Percentiles rank a stretch among this genome's conserved stretches.
phyloP scores from a whole-genome alignment of 805 yeast genomes.

The Myxozyma vanderwaltii region DNA sequence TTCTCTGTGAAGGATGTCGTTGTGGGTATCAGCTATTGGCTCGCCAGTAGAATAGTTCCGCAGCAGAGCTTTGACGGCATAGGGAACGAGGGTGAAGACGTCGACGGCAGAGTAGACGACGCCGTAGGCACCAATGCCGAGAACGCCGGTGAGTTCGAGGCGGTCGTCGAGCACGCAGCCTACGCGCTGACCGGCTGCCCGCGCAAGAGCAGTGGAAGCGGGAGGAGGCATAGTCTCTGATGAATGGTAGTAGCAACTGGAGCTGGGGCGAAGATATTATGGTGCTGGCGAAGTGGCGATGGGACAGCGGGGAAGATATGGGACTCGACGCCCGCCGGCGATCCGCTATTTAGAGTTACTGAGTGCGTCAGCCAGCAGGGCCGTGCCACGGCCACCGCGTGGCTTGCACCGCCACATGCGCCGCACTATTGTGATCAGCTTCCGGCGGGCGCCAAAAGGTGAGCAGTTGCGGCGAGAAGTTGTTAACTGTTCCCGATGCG shows the following conservation, averaged over 20 bases:
- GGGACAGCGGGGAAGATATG: conserved; percentile 18
- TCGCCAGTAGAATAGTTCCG: conserved; percentile 42
- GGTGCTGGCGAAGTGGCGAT: neutral
- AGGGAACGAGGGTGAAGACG: conserved; percentile 50
- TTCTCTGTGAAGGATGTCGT: conserved; percentile 47
- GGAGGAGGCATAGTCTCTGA: conserved; percentile 5
- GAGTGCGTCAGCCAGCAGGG: neutral
- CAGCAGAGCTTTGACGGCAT: conserved; percentile 73
- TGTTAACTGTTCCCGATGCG: neutral
- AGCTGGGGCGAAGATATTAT: too few species aligned
- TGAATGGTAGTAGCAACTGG: too few species aligned
- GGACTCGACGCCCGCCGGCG: conserved; percentile 3
- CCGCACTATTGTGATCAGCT: conserved; percentile 9
- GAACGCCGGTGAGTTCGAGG: conserved; percentile 37
- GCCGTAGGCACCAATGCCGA: conserved; percentile 88
- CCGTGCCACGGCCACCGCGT: neutral
- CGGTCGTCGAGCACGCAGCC: conserved; percentile 35
- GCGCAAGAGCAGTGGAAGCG: conserved; percentile 20
- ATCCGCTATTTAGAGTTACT: conserved; percentile 3
- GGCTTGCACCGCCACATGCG: conserved; percentile 2
- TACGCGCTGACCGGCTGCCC: conserved; percentile 27
- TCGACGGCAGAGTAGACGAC: conserved; percentile 72
- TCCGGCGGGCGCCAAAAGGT: neutral
- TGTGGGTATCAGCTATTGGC: conserved; percentile 19
- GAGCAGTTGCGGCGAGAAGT: neutral